Conservation (phyloP, 257 asterid species). For the Rhazya stricta region DNA sequence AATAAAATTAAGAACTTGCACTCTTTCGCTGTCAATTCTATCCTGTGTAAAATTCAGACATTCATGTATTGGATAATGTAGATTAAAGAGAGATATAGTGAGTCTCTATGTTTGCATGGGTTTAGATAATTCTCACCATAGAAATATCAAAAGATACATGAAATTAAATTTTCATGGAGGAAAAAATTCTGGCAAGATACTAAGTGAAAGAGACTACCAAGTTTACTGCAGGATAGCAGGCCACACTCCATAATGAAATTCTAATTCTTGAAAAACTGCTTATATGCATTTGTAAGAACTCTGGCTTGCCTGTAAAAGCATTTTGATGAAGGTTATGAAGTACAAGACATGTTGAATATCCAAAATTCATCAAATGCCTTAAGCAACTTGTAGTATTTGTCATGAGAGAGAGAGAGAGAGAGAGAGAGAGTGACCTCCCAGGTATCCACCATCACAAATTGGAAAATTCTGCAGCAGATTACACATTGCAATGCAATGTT, state of each 20-base stretch:
- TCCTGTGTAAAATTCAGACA: too few species aligned
- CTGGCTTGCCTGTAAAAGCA: slow-evolving; percentile 51
- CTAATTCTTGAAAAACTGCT: slow-evolving; percentile 67
- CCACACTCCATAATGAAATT: slow-evolving; percentile 38
- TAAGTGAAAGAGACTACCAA: neutral
- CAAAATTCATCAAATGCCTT: neutral
- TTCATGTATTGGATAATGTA: neutral
- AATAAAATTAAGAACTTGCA: neutral
- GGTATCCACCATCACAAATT: slow-evolving; percentile 71
- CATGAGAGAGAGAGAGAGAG: too few species aligned
- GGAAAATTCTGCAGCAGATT: slow-evolving; percentile 66
- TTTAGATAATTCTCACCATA: neutral
- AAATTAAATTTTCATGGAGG: neutral
- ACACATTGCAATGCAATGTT: too few species aligned
- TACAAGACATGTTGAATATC: neutral
- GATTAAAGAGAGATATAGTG: neutral
- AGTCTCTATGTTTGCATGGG: neutral
- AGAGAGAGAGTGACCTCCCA: slow-evolving; percentile 69
- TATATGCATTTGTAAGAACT: slow-evolving; percentile 65
- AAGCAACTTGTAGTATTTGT: neutral
- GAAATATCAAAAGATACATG: neutral
- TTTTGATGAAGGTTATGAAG: neutral
- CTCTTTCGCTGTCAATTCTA: neutral
- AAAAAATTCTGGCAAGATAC: neutral
- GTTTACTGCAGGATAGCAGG: slow-evolving; percentile 39